Conservation (phyloP, 345 rosid species). For the Lumnitzera littorea region DNA sequence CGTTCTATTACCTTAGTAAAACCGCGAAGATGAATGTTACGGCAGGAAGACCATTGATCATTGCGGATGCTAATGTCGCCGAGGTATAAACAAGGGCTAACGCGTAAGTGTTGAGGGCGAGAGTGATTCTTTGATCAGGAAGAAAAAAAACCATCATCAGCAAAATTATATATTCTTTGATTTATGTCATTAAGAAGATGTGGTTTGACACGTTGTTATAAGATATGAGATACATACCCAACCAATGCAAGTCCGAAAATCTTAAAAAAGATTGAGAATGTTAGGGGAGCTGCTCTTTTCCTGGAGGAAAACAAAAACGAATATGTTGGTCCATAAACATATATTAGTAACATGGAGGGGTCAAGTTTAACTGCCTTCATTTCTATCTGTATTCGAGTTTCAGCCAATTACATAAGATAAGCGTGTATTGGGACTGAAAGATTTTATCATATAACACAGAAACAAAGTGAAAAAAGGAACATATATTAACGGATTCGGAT, state of each 20-base stretch:
- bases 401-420: no score
- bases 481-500: background rate
- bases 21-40: constrained; percentile 17
- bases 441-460: no score
- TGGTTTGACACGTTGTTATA: background rate
- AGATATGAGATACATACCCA: constrained; percentile 6
- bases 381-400: background rate
- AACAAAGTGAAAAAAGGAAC: background rate
- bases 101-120: constrained; percentile 4
- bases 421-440: no score
- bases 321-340: background rate
- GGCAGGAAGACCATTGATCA: constrained; percentile 10
- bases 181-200: background rate
- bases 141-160: background rate
- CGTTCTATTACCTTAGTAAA: constrained; percentile 6
- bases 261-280: constrained; percentile 12
- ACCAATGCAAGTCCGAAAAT: constrained; percentile 14
- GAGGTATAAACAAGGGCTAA: constrained; percentile 13
- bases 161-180: background rate
- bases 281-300: constrained; percentile 10
- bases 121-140: background rate
- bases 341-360: background rate
- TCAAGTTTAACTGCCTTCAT: background rate
- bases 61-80: constrained; percentile 11
- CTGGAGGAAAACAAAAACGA: constrained; percentile 4